These are phyloP conservation scores for Termitomyces sp. DNA, from an alignment of 768 basidiomycete species.

Conservation along the genomic window DNA sequence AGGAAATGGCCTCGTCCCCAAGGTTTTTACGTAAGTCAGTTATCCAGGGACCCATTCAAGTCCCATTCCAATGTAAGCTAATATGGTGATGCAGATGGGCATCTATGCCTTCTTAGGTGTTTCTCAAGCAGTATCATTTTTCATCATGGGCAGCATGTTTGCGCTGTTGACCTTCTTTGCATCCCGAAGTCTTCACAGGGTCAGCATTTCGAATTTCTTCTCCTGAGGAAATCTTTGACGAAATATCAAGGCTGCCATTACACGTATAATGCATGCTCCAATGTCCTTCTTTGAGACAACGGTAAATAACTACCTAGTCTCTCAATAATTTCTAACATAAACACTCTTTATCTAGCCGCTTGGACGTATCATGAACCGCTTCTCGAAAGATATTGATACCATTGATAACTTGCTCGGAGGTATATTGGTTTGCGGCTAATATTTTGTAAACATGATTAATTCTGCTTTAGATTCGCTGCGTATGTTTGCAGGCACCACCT, in stretches of 20 bases:
- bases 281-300: conserved; percentile 92
- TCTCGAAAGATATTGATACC: conserved; percentile 85
- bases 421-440: conserved; percentile 19
- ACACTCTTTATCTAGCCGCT: conserved; percentile 46
- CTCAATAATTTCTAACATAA: not conserved
- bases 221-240: not conserved
- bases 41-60: not conserved
- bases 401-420: conserved; percentile 72
- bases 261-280: conserved; percentile 77
- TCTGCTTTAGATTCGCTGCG: conserved; percentile 58
- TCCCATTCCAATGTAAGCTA: not conserved
- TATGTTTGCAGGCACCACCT: conserved; percentile 64
- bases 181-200: conserved; percentile 65
- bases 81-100: conserved; percentile 56
- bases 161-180: conserved; percentile 76
- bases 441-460: not conserved
- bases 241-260: conserved; percentile 50
- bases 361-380: conserved; percentile 88
- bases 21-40: conserved; percentile 67
- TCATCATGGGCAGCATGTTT: conserved; percentile 64
- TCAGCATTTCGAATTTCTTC: conserved; percentile 21
- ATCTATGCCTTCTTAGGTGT: conserved; percentile 76
- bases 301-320: conserved; percentile 31
- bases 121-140: conserved; percentile 64
- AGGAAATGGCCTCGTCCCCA: conserved; percentile 53